Evolutionary conservation across 495 filamentous ascomycete species (phyloP), one percentile per base, ranked within the genome.

Genomic region (Evansstolkia leycettana): DNA sequence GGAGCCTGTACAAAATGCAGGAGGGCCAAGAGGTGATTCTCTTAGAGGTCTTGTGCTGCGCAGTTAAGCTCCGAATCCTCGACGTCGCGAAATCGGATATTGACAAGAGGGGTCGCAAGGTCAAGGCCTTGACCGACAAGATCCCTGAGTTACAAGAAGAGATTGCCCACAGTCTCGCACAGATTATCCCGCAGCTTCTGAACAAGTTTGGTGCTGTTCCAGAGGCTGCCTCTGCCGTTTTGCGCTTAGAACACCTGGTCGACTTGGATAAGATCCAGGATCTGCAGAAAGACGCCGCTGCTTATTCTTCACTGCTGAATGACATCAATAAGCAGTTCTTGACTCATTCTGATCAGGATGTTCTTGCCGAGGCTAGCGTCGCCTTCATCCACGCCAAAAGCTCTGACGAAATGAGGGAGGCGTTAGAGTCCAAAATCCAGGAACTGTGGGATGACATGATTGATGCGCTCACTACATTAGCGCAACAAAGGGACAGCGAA

Each of bases 281-380:
- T 47, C 64, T 96, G 9, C 80, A 87, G 14, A 84, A 93, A 52
- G 82, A 88, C 46, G 76, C 82, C 1, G 77, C 82, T 0, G 80
- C 80, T 0, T 93, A 92, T 54, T 72, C 72, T 0, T 74, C 84
- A 10, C 59, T 96, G 14, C 65, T 98, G 1, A 90, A 93, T 42
- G 89, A 96, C 44, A 89, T 96, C 47, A 85, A 83, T 44, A 82
- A 80, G 39, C 90, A 96, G 49, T 96, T 96, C 57, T 72, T 88
- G 31, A 78, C 85, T 0, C 90, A 98, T 48, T 82, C 82, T 4
- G 81, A 93, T 44, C 75, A 82, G 32, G 71, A 74, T 26, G 87
- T 98, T 5, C 64, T 98, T n/a, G 71, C 73, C 5, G 86, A 94
- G 54, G 87, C 85, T 15, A 80, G 77, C 10, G 67, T 76, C 10